Evolutionary conservation across 345 rosid genomes (phyloP).

Genomic region (Firmiana major): DNA sequence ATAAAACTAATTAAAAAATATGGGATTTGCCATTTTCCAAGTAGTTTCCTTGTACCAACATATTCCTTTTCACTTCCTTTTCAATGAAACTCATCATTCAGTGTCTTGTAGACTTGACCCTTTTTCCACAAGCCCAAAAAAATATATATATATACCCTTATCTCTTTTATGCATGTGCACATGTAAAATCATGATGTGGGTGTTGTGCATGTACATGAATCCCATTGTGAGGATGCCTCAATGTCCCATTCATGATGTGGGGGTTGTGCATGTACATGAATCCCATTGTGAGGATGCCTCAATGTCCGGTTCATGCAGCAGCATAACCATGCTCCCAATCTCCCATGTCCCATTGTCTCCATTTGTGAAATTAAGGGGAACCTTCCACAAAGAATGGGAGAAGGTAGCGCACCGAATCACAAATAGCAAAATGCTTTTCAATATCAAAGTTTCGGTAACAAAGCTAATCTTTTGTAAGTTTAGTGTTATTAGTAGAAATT

Average conservation of each 20-base stretch:
- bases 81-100: constrained; percentile 8
- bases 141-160: no score
- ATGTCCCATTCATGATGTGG: not conserved
- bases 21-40: not conserved
- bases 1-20: no score
- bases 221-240: constrained; percentile 1
- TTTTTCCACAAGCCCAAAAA: not conserved
- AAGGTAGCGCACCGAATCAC: not conserved
- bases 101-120: not conserved
- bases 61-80: not conserved
- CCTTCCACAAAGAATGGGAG: constrained; percentile 11
- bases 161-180: constrained; percentile 13
- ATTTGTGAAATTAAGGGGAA: constrained; percentile 11
- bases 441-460: not conserved
- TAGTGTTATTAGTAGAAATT: not conserved
- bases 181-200: constrained; percentile 18
- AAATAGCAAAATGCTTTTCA: not conserved
- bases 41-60: not conserved
- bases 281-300: no score
- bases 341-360: not conserved
- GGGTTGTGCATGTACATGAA: no score
- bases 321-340: not conserved
- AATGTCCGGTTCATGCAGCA: not conserved
- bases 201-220: constrained; percentile 13
- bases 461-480: not conserved